Evolutionary conservation across 768 basidiomycete species (phyloP), one percentile per base, ranked within the genome.

Genomic region (Imleria badia): DNA sequence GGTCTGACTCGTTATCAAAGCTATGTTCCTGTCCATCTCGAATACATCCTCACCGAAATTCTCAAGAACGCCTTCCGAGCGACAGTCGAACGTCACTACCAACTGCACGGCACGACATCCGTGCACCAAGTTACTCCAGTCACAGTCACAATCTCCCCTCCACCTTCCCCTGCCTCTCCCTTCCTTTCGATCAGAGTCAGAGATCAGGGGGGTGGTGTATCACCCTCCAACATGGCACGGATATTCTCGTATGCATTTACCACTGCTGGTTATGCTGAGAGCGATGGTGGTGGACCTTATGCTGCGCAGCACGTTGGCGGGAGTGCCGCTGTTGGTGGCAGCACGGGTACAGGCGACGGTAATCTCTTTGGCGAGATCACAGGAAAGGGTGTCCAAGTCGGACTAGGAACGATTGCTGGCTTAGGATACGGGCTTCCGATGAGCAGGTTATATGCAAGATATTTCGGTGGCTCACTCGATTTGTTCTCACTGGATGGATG

Each of bases 191-290:
- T 95, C 42, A 80, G 93, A 36, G 77, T 95, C 19, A 81, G 93
- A 30, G 93, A 95, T 63, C 85, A 91, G 62, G 93, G 93, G 5
- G 93, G 93, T 11, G 93, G 93, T 9, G 85, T 95, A 31, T 79
- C 85, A 1, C 85, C 85, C 3, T 73, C 79, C 11, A 82, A 94
- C 67, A 82, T 94, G 78, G 74, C 80, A 19, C 81, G 83, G 42
- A 89, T 95, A 52, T 95, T 95, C 71, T 92, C 91, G 17, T 95
- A 95, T 68, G 91, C 91, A 7, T 95, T 94, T 68, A 94, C 92
- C 6, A 94, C 93, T 6, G 91, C 91, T 4, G 86, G 84, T 7
- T 73, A 79, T 40, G 60, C 66, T 6, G 76, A 74, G 20, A 74
- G 77, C 41, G 66, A 69, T 10, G 81, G 74, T 11, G 86, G 83